Base-by-base conservation (phyloP, 306 rosid genomes). In the Senna siamea region DNA sequence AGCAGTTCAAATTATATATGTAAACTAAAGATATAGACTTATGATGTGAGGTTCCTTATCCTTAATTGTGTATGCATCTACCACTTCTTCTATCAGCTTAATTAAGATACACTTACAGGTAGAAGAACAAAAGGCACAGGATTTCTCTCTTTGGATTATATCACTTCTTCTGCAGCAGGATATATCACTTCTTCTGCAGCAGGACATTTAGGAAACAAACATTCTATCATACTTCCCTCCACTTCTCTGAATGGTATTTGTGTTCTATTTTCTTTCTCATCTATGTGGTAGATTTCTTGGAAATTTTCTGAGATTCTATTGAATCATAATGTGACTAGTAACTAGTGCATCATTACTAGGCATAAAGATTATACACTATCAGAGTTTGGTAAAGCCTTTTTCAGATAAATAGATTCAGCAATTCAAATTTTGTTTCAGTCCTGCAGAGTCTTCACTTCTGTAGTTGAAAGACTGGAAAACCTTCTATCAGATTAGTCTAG, bases 191-290 rank as follows among this genome's bases (percentile, higher is more conserved):
- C 70, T 84, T 79, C 70, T 84, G 76, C 89, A 93, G 75, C 85
- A 87, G 73, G 97, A 90, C 66, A 90, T 89, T 54, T 95, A 90
- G 77, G 93, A 90, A 78, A 90, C 81, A 9, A 79, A 89, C 88
- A 41, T 90, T 93, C 85, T 93, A 89, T 67, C 91, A 79, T 8
- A 91, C 96, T 66, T 93, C 89, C 91, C 91, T 86, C 87, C 82
- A 81, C 74, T 85, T 93, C 71, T 91, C 91, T 40, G 79, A 60
- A 4, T 91, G 96, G 94, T 91, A 84, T 26, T 1, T 26, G 3
- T 22, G 89, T 40, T 61, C 70, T 23, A 20, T 66, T 79, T 80
- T 72, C 66, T 73, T 26, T 14, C 67, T 77, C 67, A 73, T 57
- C 6, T 63, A 35, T 35, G 40, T 69, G 66, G 26, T 66, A 51